Conservation (phyloP, 352 stramenopile species). For the Globisporangium parvum region DNA sequence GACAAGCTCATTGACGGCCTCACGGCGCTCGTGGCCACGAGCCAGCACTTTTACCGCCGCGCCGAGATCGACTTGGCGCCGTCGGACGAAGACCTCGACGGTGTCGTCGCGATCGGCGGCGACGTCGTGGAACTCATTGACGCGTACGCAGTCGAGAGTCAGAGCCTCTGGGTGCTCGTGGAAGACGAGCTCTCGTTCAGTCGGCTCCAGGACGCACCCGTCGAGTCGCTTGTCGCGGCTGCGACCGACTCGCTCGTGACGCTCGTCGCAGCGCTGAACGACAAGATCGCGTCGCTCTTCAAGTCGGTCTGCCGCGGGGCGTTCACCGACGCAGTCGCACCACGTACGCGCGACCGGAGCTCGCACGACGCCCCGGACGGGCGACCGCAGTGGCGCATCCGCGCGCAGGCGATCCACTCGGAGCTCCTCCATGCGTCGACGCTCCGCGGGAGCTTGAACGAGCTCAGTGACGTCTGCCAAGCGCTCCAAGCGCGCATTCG, state of each 20-base stretch:
- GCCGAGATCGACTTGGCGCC: constrained; percentile 62
- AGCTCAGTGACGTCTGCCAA: constrained; percentile 64
- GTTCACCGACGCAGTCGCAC: constrained; percentile 68
- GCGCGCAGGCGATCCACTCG: constrained; percentile 65
- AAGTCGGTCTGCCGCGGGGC: constrained; percentile 74
- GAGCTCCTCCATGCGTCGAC: constrained; percentile 59
- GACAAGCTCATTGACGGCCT: constrained; percentile 38
- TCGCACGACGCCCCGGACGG: constrained; percentile 18
- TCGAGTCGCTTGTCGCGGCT: constrained; percentile 39
- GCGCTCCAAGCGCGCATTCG: constrained; percentile 57
- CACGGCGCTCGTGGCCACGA: constrained; percentile 32
- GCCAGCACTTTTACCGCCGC: constrained; percentile 56
- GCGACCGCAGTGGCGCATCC: constrained; percentile 62
- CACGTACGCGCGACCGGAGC: constrained; percentile 23
- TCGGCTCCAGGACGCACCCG: constrained; percentile 10
- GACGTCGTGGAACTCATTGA: constrained; percentile 54
- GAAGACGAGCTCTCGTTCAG: constrained; percentile 29
- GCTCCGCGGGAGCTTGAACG: constrained; percentile 48
- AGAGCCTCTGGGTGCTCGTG: constrained; percentile 33
- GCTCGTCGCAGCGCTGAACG: constrained; percentile 48
- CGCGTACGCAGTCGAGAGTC: constrained; percentile 40
- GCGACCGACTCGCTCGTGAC: constrained; percentile 37
- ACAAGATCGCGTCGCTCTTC: constrained; percentile 53
- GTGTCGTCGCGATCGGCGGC: constrained; percentile 49
- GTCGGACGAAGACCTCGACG: constrained; percentile 64